Evolutionary conservation across 2,329 filamentous ascomycete genomes (phyloP).

Genomic region (Lachnellula suecica): DNA sequence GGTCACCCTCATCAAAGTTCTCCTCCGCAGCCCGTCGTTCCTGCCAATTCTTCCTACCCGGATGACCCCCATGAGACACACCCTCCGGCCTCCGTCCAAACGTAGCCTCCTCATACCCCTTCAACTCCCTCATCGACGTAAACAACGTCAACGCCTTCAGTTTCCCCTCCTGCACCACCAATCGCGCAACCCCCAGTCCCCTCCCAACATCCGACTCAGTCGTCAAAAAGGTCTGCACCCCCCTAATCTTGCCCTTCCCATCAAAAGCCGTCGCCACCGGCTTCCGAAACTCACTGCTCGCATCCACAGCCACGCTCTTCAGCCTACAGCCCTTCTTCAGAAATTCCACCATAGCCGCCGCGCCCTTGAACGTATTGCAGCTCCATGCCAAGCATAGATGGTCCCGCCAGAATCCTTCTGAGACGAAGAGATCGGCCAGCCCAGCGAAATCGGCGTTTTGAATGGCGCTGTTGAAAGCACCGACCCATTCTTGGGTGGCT

Average conservation of each 20-base stretch:
- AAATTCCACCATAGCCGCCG: constrained; percentile 34
- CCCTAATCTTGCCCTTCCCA: constrained; percentile 38
- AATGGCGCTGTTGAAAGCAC: constrained; percentile 39
- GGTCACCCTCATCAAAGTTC: constrained; percentile 43
- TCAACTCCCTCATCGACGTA: constrained; percentile 55
- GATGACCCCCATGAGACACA: constrained; percentile 52
- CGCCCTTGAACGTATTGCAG: constrained; percentile 49
- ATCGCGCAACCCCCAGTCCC: constrained; percentile 55
- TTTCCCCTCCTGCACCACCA: constrained; percentile 40
- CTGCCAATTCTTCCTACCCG: constrained; percentile 58
- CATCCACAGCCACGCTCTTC: constrained; percentile 37
- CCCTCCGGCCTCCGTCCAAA: constrained; percentile 51
- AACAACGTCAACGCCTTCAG: constrained; percentile 68
- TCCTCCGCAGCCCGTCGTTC: constrained; percentile 49
- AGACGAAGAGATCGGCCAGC: constrained; percentile 40
- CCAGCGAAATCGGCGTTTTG: constrained; percentile 34
- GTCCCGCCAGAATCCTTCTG: constrained; percentile 57
- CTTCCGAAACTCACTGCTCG: constrained; percentile 13
- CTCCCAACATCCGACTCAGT: constrained; percentile 52
- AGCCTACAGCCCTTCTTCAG: constrained; percentile 32
- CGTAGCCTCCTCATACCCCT: constrained; percentile 50
- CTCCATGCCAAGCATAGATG: constrained; percentile 57
- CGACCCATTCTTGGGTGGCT: constrained; percentile 15
- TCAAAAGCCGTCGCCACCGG: constrained; percentile 39
- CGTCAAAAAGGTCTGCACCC: constrained; percentile 55